Evolutionary conservation across 306 rosid genomes (phyloP), one percentile per base, ranked within the genome.

Genomic region (Oemleria cerasiformis): DNA sequence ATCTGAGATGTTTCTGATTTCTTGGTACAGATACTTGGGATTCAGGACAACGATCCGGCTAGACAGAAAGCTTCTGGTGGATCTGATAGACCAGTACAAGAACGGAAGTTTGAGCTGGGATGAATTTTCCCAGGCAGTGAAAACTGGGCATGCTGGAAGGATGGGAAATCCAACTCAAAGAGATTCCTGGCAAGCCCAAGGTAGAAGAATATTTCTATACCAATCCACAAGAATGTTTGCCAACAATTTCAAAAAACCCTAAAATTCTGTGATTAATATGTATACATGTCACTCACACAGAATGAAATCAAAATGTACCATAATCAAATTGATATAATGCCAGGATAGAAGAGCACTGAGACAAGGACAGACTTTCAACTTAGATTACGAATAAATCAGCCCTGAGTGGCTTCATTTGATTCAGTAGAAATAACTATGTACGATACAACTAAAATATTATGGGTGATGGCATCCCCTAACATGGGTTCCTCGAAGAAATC

Each of bases 181-280:
- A 70, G 75, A 66, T 78, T 44, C 71, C 69, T 38, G 79, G 74
- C 17, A 78, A 75, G 69, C 88, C 85, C 8, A 81, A 78, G 72
- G 77, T 70, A 39, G 88, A 84, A 71, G 85, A 78, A 19, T 81
- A 78, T 75, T 84, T 84, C 74, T 75, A 78, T 63, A 51, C 63
- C 17, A 84, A 84, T 67, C 85, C 88, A 8, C 70, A 77, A 50
- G 83, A 77, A 51, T 84, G 88, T 68, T 63, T 80, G 76, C 82
- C 82, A n/a, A 75, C 81, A 49, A 43, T 47, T 64, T 4, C 72
- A 17, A 11, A 65, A 36, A 61, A 14, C 8, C 41, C 64, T 40
- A 41, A 21, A 47, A 15, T 16, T 41, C 21, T 15, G 16, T 55
- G 15, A 56, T 7, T 45, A 9, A 49, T 49, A 16, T 45, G 5